Conservation (phyloP, 1,284 basidiomycete genomes). For the Boletellus deceptivus region DNA sequence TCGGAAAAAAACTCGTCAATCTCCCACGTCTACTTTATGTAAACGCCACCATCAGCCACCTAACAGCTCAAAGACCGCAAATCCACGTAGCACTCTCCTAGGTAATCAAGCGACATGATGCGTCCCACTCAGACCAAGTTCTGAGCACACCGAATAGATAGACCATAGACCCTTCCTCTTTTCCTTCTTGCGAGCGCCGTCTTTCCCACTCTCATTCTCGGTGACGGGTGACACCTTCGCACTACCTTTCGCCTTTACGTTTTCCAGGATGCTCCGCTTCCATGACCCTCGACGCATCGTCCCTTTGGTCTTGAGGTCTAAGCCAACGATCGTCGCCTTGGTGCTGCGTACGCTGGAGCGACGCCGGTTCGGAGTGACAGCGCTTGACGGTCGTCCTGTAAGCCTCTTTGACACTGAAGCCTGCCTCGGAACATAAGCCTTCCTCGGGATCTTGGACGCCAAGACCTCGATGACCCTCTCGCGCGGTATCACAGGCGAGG, state of each 20-base stretch:
- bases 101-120: constrained; percentile 6
- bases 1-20: constrained; percentile 7
- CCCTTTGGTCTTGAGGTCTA: constrained; percentile 16
- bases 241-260: constrained; percentile 13
- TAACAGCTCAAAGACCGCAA: too few species aligned
- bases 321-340: constrained; percentile 9
- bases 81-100: background rate
- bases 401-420: constrained; percentile 12
- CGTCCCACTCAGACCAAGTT: constrained; percentile 17
- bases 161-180: constrained; percentile 28
- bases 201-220: constrained; percentile 18
- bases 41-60: too few species aligned
- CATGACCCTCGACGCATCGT: constrained; percentile 27
- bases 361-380: constrained; percentile 10
- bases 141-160: constrained; percentile 30
- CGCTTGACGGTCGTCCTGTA: background rate
- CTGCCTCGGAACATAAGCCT: constrained; percentile 17
- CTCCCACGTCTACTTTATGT: constrained; percentile 20
- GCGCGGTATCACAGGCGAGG: constrained; percentile 13
- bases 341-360: constrained; percentile 17
- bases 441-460: constrained; percentile 23
- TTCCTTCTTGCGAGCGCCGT: constrained; percentile 15
- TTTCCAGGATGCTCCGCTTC: constrained; percentile 25
- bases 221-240: constrained; percentile 4
- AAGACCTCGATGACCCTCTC: background rate